These are phyloP conservation scores for Amphirosellinia nigrospora DNA, from an alignment of 495 filamentous ascomycete species.

Conservation along the genomic window DNA sequence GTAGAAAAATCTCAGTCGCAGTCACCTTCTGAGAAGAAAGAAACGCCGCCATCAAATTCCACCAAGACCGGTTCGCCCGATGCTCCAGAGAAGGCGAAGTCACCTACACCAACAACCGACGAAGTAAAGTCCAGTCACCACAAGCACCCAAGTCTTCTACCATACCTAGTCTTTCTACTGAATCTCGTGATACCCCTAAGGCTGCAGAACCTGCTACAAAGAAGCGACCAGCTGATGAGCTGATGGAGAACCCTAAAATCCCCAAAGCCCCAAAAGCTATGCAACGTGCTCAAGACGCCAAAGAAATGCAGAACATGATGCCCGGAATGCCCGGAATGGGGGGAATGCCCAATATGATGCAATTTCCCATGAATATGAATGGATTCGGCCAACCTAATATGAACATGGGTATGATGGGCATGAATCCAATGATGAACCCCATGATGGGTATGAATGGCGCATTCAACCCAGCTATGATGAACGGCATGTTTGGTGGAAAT, in stretches of 20 bases:
- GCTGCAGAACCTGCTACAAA: conserved; percentile 52
- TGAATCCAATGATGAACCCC: conserved; percentile 63
- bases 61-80: conserved; percentile 23
- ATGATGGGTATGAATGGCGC: conserved; percentile 52
- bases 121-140: conserved; percentile 36
- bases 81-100: conserved; percentile 42
- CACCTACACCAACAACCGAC: conserved; percentile 41
- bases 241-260: conserved; percentile 67
- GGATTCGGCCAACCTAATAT: conserved; percentile 48
- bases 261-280: conserved; percentile 66
- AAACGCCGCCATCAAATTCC: conserved; percentile 20
- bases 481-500: conserved; percentile 44
- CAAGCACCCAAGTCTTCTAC: conserved; percentile 31
- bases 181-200: conserved; percentile 47
- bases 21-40: conserved; percentile 34
- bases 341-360: conserved; percentile 50
- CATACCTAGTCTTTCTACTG: conserved; percentile 36
- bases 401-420: conserved; percentile 51
- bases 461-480: conserved; percentile 62
- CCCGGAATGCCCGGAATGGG: conserved; percentile 48
- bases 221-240: conserved; percentile 83
- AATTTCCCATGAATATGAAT: conserved; percentile 48
- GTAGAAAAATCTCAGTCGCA: conserved; percentile 40
- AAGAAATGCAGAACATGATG: conserved; percentile 47
- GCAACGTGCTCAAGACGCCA: conserved; percentile 53